Evolutionary conservation across 2,329 filamentous ascomycete species (phyloP).

Genomic region (Juglanconis sp.): DNA sequence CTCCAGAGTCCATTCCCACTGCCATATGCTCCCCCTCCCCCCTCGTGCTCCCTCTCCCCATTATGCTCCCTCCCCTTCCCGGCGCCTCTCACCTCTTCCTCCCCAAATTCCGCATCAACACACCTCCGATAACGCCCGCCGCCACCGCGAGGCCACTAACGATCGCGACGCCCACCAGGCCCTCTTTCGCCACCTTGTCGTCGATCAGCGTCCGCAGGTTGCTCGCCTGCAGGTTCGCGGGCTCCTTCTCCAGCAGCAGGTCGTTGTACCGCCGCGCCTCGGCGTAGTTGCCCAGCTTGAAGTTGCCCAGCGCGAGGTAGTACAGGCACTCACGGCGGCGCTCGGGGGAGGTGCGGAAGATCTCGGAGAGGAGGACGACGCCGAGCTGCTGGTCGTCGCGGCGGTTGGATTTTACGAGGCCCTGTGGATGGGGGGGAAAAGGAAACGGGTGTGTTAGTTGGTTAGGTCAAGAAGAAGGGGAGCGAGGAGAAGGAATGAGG

Average conservation of each 20-base stretch:
- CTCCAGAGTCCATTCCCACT: not conserved
- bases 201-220: slow-evolving; percentile 88
- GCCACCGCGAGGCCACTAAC: slow-evolving; percentile 89
- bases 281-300: slow-evolving; percentile 96
- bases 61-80: not conserved
- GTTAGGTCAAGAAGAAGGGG: not conserved
- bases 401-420: slow-evolving; percentile 86
- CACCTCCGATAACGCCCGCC: slow-evolving; percentile 86
- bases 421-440: slow-evolving; percentile 47
- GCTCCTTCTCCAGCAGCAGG: slow-evolving; percentile 83
- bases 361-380: slow-evolving; percentile 89
- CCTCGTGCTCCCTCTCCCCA: not conserved
- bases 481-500: not conserved
- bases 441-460: slow-evolving; percentile 1
- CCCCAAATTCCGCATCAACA: slow-evolving; percentile 74
- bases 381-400: slow-evolving; percentile 90
- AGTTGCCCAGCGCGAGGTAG: slow-evolving; percentile 95
- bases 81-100: slow-evolving; percentile 48
- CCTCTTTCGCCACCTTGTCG: slow-evolving; percentile 93
- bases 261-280: slow-evolving; percentile 96
- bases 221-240: slow-evolving; percentile 82
- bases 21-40: too few relatives aligned
- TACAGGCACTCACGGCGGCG: slow-evolving; percentile 96
- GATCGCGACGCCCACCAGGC: slow-evolving; percentile 90
- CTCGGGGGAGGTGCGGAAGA: slow-evolving; percentile 90